phyloP scores from a whole-genome alignment of 371 early-diverging fungal species.

The Ecytonucleospora hepatopenaei region DNA sequence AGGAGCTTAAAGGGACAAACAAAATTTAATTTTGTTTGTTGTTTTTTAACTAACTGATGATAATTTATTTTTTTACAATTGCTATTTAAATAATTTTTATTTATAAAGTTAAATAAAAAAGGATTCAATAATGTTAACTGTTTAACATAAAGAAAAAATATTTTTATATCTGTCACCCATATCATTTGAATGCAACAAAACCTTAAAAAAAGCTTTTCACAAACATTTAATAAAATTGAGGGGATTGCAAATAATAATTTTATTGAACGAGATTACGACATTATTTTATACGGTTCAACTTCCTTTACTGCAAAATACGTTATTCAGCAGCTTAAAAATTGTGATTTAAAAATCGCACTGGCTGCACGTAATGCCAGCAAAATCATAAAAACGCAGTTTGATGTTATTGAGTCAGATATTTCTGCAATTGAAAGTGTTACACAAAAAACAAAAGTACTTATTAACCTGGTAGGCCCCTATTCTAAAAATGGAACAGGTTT shows the following conservation, averaged over 20 bases:
- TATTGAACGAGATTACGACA: conserved; percentile 56
- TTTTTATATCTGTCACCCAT: no score
- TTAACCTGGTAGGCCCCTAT: conserved; percentile 74
- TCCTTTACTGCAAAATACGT: conserved; percentile 70
- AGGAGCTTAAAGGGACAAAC: no score
- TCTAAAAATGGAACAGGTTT: conserved; percentile 65
- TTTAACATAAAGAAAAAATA: no score
- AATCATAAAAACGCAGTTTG: conserved; percentile 51
- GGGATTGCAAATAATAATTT: background rate
- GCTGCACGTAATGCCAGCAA: conserved; percentile 63
- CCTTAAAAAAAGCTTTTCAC: no score
- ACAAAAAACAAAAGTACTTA: conserved; percentile 62
- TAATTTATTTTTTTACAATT: no score
- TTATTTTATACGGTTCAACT: conserved; percentile 70
- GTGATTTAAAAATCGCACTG: conserved; percentile 59
- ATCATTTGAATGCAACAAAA: no score
- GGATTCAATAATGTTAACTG: no score
- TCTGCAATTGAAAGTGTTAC: conserved; percentile 60
- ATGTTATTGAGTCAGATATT: conserved; percentile 62
- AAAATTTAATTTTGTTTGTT: no score
- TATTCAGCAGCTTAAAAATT: conserved; percentile 61
- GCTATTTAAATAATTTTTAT: no score
- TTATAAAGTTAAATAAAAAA: no score
- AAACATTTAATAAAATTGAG: no score
- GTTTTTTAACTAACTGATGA: no score